Conservation (phyloP, 768 basidiomycete genomes). For the Lactarius vividus region DNA sequence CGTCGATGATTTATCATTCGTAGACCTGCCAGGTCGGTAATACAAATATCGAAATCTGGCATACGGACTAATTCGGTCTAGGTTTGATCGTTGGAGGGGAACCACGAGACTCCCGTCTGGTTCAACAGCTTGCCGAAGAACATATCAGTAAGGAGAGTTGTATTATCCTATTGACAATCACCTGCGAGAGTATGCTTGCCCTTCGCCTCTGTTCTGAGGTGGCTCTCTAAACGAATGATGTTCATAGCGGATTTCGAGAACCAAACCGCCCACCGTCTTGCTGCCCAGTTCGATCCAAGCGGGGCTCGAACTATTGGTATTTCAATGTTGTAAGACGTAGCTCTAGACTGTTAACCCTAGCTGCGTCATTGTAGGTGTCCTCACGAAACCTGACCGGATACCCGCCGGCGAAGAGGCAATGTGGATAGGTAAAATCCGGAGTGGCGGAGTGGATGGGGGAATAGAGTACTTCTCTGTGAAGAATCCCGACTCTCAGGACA, state of each 20-base stretch:
- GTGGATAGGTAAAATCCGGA: constrained; percentile 19
- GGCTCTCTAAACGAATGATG: background rate
- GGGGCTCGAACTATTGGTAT: constrained; percentile 72
- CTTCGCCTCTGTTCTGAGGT: background rate
- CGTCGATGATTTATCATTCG: constrained; percentile 42
- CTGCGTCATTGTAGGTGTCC: constrained; percentile 12
- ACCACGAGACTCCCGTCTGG: constrained; percentile 53
- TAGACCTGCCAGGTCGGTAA: constrained; percentile 40
- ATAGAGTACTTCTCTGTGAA: constrained; percentile 26
- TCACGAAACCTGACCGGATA: constrained; percentile 26
- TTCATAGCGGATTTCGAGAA: constrained; percentile 78
- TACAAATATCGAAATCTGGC: background rate
- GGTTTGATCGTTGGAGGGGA: constrained; percentile 54
- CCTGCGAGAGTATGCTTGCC: constrained; percentile 58
- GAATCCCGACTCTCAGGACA: constrained; percentile 24
- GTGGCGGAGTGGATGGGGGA: background rate
- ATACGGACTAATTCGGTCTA: constrained; percentile 26
- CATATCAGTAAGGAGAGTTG: constrained; percentile 66
- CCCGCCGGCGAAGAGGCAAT: constrained; percentile 19
- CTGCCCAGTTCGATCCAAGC: constrained; percentile 55
- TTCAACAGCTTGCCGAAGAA: constrained; percentile 51
- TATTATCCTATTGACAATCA: constrained; percentile 56
- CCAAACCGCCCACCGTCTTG: constrained; percentile 68
- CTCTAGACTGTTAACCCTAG: background rate
- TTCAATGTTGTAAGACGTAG: constrained; percentile 18